Conservation (phyloP, 192 early-diverging fungal species). For the Chytriomyces confervae region DNA sequence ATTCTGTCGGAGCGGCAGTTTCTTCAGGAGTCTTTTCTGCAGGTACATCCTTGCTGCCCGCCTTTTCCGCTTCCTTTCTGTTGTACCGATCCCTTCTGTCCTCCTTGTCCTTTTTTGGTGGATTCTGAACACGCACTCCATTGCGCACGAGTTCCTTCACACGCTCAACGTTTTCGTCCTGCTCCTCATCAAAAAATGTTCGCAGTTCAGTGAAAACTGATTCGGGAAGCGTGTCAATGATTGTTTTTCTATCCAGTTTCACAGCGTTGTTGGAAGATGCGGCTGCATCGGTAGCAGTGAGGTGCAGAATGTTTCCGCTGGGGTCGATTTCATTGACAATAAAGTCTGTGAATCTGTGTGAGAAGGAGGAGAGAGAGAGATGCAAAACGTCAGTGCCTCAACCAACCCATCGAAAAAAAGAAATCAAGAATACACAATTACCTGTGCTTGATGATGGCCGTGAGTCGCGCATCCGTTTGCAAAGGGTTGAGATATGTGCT, state of each 20-base stretch:
- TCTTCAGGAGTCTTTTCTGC: neutral
- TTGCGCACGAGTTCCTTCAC: slow-evolving; percentile 27
- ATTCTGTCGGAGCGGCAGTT: neutral
- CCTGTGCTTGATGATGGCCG: slow-evolving; percentile 69
- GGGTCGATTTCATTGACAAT: slow-evolving; percentile 89
- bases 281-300: slow-evolving; percentile 46
- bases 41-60: neutral
- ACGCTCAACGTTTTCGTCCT: neutral
- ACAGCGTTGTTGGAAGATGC: neutral
- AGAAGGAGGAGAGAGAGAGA: neutral
- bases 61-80: neutral
- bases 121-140: neutral
- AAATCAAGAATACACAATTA: slow-evolving; percentile 12
- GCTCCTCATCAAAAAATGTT: slow-evolving; percentile 46
- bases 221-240: neutral
- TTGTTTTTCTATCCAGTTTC: neutral
- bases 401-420: neutral
- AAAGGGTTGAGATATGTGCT: slow-evolving; percentile 52
- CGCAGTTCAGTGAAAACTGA: slow-evolving; percentile 47
- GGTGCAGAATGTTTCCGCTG: slow-evolving; percentile 70
- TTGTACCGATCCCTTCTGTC: neutral
- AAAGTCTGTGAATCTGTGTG: slow-evolving; percentile 81
- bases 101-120: neutral
- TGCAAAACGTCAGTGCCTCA: neutral
- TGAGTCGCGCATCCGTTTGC: slow-evolving; percentile 44